Base-by-base conservation (phyloP, 768 basidiomycete genomes). In the Russula foetens region DNA sequence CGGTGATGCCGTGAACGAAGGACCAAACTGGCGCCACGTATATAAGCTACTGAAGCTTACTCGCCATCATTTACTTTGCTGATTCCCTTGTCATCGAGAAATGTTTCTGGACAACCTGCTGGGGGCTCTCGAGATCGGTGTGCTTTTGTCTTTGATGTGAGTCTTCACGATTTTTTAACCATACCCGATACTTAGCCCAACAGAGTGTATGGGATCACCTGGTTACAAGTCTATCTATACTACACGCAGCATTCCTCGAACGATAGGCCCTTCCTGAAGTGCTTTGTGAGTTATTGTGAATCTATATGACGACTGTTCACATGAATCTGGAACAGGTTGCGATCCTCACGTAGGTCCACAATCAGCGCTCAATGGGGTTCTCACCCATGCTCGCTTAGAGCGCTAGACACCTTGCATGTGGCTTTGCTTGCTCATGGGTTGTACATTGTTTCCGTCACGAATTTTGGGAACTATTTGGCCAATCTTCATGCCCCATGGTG, bases 401-500 rank as follows among this genome's bases (percentile, higher is more conserved):
- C 21, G 6, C 19, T 51, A 17, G 55, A 56, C 33, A 12, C 60
- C 2, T 15, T 57, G 21, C 60, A 61, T 26, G 17, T 61, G 31
- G 41, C n/a, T 3, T 24, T 61, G 15, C 46, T 61, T 31, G 50
- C 47, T 46, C 54, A 61, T 24, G 55, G 54, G 31, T 44, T 56
- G 46, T 61, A 61, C 35, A 33, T 44, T 19, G 48, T 41, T 12
- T 23, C 29, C 7, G 48, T 61, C 15, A 61, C 54, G 35, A 56
- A 61, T 17, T 61, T 61, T 21, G 60, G 60, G 11, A 49, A 61
- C 29, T 46, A 4, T 44, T 3, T 45, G 7, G 53, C 60, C 9
- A 33, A 61, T 49, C 60, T 61, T 53, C 58, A 59, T 39, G 58
- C 58, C 15, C 58, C 58, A 48, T 59, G 58, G 58, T 59, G 39